Base-by-base conservation (phyloP, 176 grass and related monocot genomes). In the Carex cristatella region DNA sequence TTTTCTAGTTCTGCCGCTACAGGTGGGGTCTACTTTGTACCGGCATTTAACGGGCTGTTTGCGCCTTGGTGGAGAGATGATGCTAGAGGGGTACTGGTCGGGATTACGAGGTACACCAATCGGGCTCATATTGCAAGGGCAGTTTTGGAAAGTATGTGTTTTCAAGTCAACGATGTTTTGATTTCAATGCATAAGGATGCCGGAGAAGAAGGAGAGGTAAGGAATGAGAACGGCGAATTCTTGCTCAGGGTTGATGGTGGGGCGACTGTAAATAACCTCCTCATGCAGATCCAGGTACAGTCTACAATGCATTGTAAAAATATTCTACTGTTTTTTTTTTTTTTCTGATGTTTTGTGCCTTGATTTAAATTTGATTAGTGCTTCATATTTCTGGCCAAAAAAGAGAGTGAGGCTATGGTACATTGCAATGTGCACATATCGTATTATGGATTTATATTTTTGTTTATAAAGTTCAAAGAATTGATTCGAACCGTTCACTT, bases 61-160 rank as follows among this genome's bases (percentile, higher is more conserved):
- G 95, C 95, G 23, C 95, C 95, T 54, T 98, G 95, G 95, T 98
- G 95, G 95, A 87, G 87, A 5, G 95, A 98, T 48, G 95, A 95
- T 51, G 95, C 95, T 0, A 90, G 95, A 46, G 95, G 95, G 0
- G 86, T 93, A 23, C 88, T 90, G 0, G 86, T 98, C 27, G 95
- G 95, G 9, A 98, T 98, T 61, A 98, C 95, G 2, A 89, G 95
- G n/a, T 94, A 92, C 83, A 95, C 95, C 1, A 98, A 91, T 31
- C 95, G 90, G 49, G 93, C 86, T 0, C 95, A 98, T 63, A 90
- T 98, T 80, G 93, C 93, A 57, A 86, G 93, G 56, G 80, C 95
- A 2, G 95, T 98, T 5, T 88, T 98, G 0, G 93, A 98, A 81
- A 98, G 95, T 78, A 92, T 98, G 82, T 98, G 93, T 55, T 98